Base-by-base conservation (phyloP, 225 moss, liverwort and hornwort genomes). In the Bryum argenteum region DNA sequence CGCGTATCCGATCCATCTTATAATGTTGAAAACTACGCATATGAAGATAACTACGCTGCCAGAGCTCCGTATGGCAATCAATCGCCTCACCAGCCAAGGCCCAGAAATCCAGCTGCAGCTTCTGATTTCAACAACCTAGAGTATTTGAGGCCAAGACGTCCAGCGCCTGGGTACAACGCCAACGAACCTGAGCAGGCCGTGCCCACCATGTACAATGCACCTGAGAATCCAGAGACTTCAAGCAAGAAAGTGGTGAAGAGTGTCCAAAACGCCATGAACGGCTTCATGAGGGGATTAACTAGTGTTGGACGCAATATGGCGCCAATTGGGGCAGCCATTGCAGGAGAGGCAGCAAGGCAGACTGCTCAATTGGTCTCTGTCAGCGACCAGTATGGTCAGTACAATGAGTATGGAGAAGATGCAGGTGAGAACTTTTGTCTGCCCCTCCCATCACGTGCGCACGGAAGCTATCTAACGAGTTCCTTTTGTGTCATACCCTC, bases 241-340 rank as follows among this genome's bases (percentile, higher is more conserved):
- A 19, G 60, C 53, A 70, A 70, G 10, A 79, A 65, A 64, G 41
- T 43, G 9, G 14, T 21, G 75, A 71, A 20, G 65, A 60, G 45
- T 41, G 9, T 80, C n/a, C 48, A 65, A 16, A 75, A 71, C 24
- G 70, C 66, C 19, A 40, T 61, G 40, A 71, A 24, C 45, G 70
- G 65, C 43, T 65, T 80, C 26, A 65, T 54, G 71, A 80, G 1
- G 26, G 58, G 69, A 37, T 8, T 80, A 37, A 2, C 65, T 9
- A 70, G 1, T 70, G 75, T 70, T 33, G 74, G 64, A 23, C 58
- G 57, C 17, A 79, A 21, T 3, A 19, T 69, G 11, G n/a, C 38
- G 16, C 79, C 79, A 2, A 43, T 70, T 14, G 61, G 66, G 10
- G 66, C 71, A 19, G 71, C 75, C 43, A 47, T 71, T 70, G 47